Evolutionary conservation across 257 asterid species (phyloP), one percentile per base, ranked within the genome.

Genomic region (Plectranthus barbatus): DNA sequence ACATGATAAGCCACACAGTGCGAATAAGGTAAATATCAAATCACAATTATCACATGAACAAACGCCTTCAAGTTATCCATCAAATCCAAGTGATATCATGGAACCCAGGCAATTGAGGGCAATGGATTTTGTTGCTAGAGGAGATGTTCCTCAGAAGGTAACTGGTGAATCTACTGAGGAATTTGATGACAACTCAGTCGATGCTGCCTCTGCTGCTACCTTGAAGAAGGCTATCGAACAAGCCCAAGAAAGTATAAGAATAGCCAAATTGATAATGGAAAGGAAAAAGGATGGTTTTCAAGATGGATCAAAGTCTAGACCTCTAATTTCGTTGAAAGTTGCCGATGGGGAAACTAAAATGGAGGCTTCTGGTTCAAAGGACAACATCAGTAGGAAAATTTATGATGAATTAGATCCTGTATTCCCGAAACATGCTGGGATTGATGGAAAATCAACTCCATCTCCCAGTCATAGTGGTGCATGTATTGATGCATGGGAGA

Each of bases 191-290:
- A 86, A 84, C 73, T 91, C 96, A 8, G 86, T 65, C 66, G 98
- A 95, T 68, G 92, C 90, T 76, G 77, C 69, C 57, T 80, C 95
- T 57, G 94, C 86, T 60, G 87, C 91, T 68, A 88, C 90, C 54
- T 74, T 88, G 80, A 91, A 81, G 76, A 83, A 76, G 58, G 98
- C 96, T 49, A 70, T 91, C 31, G 92, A 86, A 70, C 86, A 86
- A 76, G 98, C 96, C 70, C 92, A 91, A 75, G 95, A 91, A 79
- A 86, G 88, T 71, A 88, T 91, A 77, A 80, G 95, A 75, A 64
- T 86, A 36, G 95, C 95, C 24, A 86, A 86, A 76, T 81, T 86
- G 81, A 70, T 83, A 23, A 86, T 84, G 98, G 96, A 88, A 61
- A 83, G 81, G 76, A 80, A 83, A 62, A 82, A 56, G 29, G 84